Percentiles rank a stretch among this genome's conserved stretches.
Evolutionary conservation across 1,139 yeast genomes (phyloP).

Genomic region (Groenewaldozyma sp.): DNA sequence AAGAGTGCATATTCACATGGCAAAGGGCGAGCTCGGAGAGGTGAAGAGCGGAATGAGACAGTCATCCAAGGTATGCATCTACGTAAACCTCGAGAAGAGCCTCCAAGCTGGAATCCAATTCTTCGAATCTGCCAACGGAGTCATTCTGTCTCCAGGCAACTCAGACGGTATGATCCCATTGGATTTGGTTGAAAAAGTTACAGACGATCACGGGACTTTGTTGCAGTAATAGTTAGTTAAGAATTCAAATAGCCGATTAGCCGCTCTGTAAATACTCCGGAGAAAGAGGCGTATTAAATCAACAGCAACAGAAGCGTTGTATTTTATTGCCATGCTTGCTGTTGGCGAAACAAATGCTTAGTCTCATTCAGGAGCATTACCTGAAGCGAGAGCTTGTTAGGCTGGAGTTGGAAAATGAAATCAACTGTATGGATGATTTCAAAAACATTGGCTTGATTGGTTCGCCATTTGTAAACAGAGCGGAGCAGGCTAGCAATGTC

Average conservation of each 20-base stretch:
- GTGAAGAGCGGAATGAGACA: slow-evolving; percentile 66
- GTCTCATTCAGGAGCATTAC: slow-evolving; percentile 71
- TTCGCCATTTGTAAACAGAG: slow-evolving; percentile 46
- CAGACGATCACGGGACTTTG: neutral
- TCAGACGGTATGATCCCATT: slow-evolving; percentile 42
- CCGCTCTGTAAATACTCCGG: no score
- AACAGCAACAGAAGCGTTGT: no score
- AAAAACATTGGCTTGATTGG: slow-evolving; percentile 61
- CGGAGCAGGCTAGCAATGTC: no score
- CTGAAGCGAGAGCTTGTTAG: slow-evolving; percentile 70
- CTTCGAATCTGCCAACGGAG: slow-evolving; percentile 62
- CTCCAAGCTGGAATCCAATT: slow-evolving; percentile 42
- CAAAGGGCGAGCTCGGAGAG: slow-evolving; percentile 37
- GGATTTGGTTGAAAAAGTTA: slow-evolving; percentile 36
- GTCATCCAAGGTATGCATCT: slow-evolving; percentile 53
- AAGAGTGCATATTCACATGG: slow-evolving; percentile 79
- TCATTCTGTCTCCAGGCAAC: slow-evolving; percentile 60
- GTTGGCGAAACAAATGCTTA: no score
- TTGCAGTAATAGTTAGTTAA: neutral
- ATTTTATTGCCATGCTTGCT: no score
- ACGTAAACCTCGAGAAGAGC: slow-evolving; percentile 46
- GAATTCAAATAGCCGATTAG: no score
- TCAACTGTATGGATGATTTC: slow-evolving; percentile 47
- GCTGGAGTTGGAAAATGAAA: slow-evolving; percentile 52
- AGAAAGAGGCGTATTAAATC: no score